Evolutionary conservation across 805 yeast species (phyloP).

Genomic region (Torulaspora microellipsoides): DNA sequence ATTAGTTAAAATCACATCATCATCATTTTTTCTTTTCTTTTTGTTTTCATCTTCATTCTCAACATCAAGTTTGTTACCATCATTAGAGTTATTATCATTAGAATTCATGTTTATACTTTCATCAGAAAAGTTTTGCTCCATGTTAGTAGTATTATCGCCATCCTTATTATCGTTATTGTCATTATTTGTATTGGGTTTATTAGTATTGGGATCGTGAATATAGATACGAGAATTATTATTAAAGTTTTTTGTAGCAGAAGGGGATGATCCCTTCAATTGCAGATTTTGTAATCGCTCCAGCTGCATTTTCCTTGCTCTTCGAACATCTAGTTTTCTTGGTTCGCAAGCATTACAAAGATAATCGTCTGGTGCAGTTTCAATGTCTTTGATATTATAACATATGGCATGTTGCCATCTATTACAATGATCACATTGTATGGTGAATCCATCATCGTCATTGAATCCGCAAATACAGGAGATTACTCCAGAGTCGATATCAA

Average conservation of each 20-base stretch:
- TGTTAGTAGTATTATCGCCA: not conserved
- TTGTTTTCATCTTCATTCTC: not conserved
- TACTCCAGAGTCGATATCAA: slow-evolving; percentile 75
- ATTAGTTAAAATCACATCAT: slow-evolving; percentile 15
- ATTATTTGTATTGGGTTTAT: not conserved
- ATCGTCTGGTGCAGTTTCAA: slow-evolving; percentile 75
- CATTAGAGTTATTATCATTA: slow-evolving; percentile 6
- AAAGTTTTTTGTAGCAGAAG: not conserved
- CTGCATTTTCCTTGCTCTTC: slow-evolving; percentile 42
- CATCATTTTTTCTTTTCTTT: slow-evolving; percentile 27
- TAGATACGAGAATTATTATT: too few species aligned
- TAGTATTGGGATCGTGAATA: not conserved
- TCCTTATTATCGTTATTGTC: slow-evolving; percentile 1
- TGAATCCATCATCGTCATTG: slow-evolving; percentile 88
- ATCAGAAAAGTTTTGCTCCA: not conserved
- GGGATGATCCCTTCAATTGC: not conserved
- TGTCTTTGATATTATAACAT: slow-evolving; percentile 75
- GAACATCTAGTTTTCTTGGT: slow-evolving; percentile 43
- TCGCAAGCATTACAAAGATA: slow-evolving; percentile 79
- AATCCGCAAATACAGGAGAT: slow-evolving; percentile 87
- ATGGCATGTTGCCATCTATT: slow-evolving; percentile 92
- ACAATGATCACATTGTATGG: slow-evolving; percentile 91
- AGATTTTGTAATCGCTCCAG: slow-evolving; percentile 21
- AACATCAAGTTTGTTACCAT: slow-evolving; percentile 5
- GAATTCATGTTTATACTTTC: not conserved